A percentile compares a stretch with the other conserved stretches of the same genome.
These are phyloP conservation scores for Ceratocystis diversiconidia DNA, from an alignment of 2,329 filamentous ascomycete species.

Conservation along the genomic window DNA sequence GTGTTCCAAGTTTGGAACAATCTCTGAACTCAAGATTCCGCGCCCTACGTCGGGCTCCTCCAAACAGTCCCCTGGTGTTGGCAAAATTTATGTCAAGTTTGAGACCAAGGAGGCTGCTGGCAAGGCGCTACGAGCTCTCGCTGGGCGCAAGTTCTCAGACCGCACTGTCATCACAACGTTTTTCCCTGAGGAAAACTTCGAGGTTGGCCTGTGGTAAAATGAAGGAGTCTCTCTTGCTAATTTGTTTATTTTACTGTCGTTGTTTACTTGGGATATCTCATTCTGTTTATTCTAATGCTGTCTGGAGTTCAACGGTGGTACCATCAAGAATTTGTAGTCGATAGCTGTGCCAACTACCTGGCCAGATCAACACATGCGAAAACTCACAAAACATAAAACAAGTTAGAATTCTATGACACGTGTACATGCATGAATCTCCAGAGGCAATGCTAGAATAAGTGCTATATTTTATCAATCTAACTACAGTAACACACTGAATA, in stretches of 20 bases:
- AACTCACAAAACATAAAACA: not conserved
- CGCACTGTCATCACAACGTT: slow-evolving; percentile 93
- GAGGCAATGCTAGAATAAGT: too few relatives aligned
- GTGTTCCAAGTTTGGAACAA: slow-evolving; percentile 75
- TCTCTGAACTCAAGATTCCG: slow-evolving; percentile 85
- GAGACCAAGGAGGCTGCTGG: slow-evolving; percentile 62
- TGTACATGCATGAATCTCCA: not conserved
- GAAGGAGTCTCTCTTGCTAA: not conserved
- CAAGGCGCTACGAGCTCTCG: slow-evolving; percentile 76
- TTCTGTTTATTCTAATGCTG: slow-evolving; percentile 8
- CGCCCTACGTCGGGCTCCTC: slow-evolving; percentile 70
- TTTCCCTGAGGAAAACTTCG: slow-evolving; percentile 96
- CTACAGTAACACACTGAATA: not conserved
- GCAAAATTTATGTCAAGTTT: slow-evolving; percentile 97
- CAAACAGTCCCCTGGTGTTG: slow-evolving; percentile 74
- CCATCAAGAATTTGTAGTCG: not conserved
- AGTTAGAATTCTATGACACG: not conserved
- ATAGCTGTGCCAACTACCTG: not conserved
- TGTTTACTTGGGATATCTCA: slow-evolving; percentile 1
- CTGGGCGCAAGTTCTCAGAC: slow-evolving; percentile 90
- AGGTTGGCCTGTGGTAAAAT: slow-evolving; percentile 70
- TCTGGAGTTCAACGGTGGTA: slow-evolving; percentile 14
- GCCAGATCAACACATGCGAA: not conserved
- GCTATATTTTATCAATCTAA: not conserved
- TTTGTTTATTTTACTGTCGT: not conserved